Evolutionary conservation across 1,284 basidiomycete species (phyloP), one percentile per base, ranked within the genome.

Genomic region (Puccinia coronata): DNA sequence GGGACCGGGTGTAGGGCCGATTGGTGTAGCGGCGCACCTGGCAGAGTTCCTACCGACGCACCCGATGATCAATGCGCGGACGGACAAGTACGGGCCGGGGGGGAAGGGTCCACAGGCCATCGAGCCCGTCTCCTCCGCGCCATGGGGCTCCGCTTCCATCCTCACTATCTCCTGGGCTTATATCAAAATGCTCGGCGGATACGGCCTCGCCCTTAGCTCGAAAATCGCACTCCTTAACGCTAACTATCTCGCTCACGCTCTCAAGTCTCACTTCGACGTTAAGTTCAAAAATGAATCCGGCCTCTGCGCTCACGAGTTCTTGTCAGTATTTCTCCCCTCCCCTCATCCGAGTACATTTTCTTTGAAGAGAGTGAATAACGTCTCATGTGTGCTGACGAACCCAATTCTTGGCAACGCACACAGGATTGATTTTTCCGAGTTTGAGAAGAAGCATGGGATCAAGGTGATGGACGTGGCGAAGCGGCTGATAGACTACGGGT

Each of bases 151-250:
- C 83, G 94, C 96, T 0, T 96, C 94, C 12, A 96, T 99, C 85
- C 91, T 95, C 76, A 90, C 96, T 82, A 98, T 99, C 86, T 98
- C 96, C 0, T 99, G 96, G 96, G 94, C 95, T 23, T 96, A 95
- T 87, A 93, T 96, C 89, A 95, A 94, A 25, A 43, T 77, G 71
- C 23, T 78, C 65, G 67, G 73, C 0, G 67, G 73, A 0, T 16
- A 18, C 31, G 72, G 61, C n/a, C n/a, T 72, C 1, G 47, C 63
- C 25, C 43, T 81, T 5, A 51, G 34, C 3, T 93, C 95, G 12
- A 93, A 93, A 85, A 88, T 93, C 41, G 93, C 96, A 1, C 89
- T 99, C 39, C 90, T 99, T 72, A 97, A 92, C 85, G 96, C 96
- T 81, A 99, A 99, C 87, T 99, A 99, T 87, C 97, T 98, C 89